Conservation (phyloP, 1,284 basidiomycete species). For the Psilocybe mexicana region DNA sequence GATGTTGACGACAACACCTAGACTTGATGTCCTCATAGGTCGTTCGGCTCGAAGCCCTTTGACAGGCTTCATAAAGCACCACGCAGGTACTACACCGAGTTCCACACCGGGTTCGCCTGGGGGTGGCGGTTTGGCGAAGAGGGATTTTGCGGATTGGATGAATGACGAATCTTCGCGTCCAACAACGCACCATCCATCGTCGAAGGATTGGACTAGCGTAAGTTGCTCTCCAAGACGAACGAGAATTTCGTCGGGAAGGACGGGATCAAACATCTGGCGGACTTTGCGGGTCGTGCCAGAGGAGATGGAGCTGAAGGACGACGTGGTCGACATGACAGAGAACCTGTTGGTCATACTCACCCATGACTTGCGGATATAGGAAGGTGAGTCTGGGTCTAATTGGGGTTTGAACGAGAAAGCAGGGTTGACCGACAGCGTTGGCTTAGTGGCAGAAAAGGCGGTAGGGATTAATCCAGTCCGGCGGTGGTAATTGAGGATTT, state of each 20-base stretch:
- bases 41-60: slow-evolving; percentile 59
- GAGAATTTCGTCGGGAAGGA: slow-evolving; percentile 70
- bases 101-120: slow-evolving; percentile 45
- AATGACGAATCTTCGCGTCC: slow-evolving; percentile 46
- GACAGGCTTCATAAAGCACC: slow-evolving; percentile 67
- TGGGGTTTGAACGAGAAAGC: slow-evolving; percentile 37
- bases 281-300: slow-evolving; percentile 50
- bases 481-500: slow-evolving; percentile 47
- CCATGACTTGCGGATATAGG: slow-evolving; percentile 34
- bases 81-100: slow-evolving; percentile 69
- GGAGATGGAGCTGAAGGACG: slow-evolving; percentile 32
- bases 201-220: slow-evolving; percentile 59
- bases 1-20: slow-evolving; percentile 60
- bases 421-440: slow-evolving; percentile 30
- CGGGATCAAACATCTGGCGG: slow-evolving; percentile 61
- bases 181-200: slow-evolving; percentile 78
- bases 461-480: slow-evolving; percentile 49
- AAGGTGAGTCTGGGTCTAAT: slow-evolving; percentile 18
- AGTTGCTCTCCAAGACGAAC: slow-evolving; percentile 54
- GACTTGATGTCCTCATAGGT: slow-evolving; percentile 60
- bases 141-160: slow-evolving; percentile 33
- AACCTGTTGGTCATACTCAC: slow-evolving; percentile 36
- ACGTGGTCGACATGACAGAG: slow-evolving; percentile 41
- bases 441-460: slow-evolving; percentile 42
- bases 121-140: slow-evolving; percentile 36